Evolutionary conservation across 768 basidiomycete genomes (phyloP), one percentile per base, ranked within the genome.

Genomic region (Russula vinacea): DNA sequence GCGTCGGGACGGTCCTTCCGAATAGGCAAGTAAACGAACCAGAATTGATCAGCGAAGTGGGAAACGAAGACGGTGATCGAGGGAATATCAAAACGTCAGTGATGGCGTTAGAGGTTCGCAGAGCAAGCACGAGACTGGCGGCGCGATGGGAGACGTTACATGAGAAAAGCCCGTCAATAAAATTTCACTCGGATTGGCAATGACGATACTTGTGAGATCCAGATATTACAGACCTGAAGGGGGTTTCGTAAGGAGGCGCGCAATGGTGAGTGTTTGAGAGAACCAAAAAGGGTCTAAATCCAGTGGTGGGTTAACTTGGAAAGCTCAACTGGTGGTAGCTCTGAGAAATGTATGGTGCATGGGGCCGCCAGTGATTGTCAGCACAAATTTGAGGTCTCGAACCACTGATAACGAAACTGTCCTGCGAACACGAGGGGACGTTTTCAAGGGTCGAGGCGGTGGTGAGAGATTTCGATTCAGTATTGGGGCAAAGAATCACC

Each of bases 1-100:
- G 5, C 24, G 39, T 64, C 35, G 45, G 53, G 17, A 35, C 35
- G 22, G 17, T 50, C 53, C 39, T 65, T 50, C 58, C 45, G 10
- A 7, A 29, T 24, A 24, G 6, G 47, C 19, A n/a, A 56, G 53
- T 29, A 51, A 60, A 60, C 47, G 53, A 55, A 56, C 58, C 39
- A 44, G 53, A 35, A 56, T 24, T 44, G 51, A 59, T 47, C 52
- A 33, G n/a, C 35, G 16, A 55, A 60, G 32, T 5, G 29, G 19
- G 35, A n/a, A 29, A 54, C 19, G 45, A 42, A 32, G 51, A 32
- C 26, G 8, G 13, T 8, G 11, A 32, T 54, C 29, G 37, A 32
- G 2, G n/a, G 13, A 19, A 26, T 24, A 39, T 19, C 35, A 52
- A 56, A 32, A 33, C 37, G 53, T 39, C 58, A 32, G 29, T 17